Percentiles rank a stretch among this genome's conserved stretches.
Conservation (phyloP, 1,139 yeast genomes). For the Torulaspora globosa region DNA sequence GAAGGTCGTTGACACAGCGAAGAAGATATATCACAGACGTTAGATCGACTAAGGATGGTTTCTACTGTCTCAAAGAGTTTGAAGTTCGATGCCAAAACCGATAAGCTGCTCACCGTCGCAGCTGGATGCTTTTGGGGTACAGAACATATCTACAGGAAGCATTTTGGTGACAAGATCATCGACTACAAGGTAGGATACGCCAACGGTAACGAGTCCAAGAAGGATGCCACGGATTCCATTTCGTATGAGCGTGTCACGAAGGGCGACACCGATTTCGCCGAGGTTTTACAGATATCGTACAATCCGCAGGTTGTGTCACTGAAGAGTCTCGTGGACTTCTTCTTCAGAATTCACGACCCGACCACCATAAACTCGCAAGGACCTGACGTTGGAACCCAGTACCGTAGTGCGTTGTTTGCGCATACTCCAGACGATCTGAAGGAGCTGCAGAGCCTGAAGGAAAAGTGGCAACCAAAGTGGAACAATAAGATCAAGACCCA, state of each 20-base stretch:
- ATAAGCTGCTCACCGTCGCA: conserved; percentile 59
- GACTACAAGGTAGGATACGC: conserved; percentile 88
- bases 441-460: conserved; percentile 43
- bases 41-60: conserved; percentile 13
- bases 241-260: conserved; percentile 71
- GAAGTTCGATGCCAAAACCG: conserved; percentile 39
- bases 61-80: conserved; percentile 38
- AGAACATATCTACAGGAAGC: conserved; percentile 73
- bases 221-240: conserved; percentile 45
- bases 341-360: conserved; percentile 89
- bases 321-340: conserved; percentile 69
- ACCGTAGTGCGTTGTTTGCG: conserved; percentile 71
- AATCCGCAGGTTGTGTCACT: conserved; percentile 62
- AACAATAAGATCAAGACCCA: conserved; percentile 56
- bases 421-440: conserved; percentile 49
- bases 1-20: not conserved
- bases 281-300: conserved; percentile 74
- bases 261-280: conserved; percentile 70
- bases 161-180: conserved; percentile 53
- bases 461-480: conserved; percentile 54
- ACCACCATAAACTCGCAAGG: conserved; percentile 64
- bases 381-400: conserved; percentile 78
- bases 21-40: not conserved
- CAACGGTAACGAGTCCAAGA: conserved; percentile 52
- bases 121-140: conserved; percentile 97